Base-by-base conservation (phyloP, 495 filamentous ascomycete species). In the Hyaloscypha hepaticicola region DNA sequence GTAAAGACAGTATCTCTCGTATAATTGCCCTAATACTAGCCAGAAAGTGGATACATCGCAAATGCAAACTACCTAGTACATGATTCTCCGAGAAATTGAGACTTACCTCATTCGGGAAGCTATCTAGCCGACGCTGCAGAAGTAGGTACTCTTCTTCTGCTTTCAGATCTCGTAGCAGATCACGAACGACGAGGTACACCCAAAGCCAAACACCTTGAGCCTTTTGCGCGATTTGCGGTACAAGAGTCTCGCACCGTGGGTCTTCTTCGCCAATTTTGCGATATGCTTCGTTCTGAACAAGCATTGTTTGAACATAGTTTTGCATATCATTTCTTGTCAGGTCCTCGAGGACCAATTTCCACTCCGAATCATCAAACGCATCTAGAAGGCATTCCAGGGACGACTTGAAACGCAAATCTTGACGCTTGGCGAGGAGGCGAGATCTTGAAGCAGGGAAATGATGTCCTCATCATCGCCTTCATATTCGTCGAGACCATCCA, bases 321-420 rank as follows among this genome's bases (percentile, higher is more conserved):
- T 19, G 21, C 25, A 52, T 52, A 52, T 52, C 50, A 24, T 27
- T 21, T 52, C 25, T 27, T 1, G 50, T 52, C 12, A 52, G 50
- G 21, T 52, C 21, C 25, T 52, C 50, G 5, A 52, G 50, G 25
- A 27, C 21, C 25, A 33, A 26, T 19, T 56, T 56, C 25, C 53
- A 56, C 33, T 56, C 6, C 2, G 50, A 52, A 7, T 52, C 26
- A 25, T 52, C 26, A 21, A 56, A 56, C 19, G 53, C 25, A 56
- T 56, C 53, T 27, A 29, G 26, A 56, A 56, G 2, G 19, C 26
- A 31, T 29, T 28, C 53, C 50, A 52, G 25, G 50, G 50, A 3
- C 50, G 21, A 52, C 50, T 52, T 9, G 50, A 24, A 16, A 52
- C 50, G 25, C 50, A 52, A 4, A 52, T 52, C 50, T 52, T 52